Percentiles rank a stretch among this genome's conserved stretches.
Evolutionary conservation across 371 early-diverging fungal species (phyloP).

Genomic region (Lichtheimia corymbifera): DNA sequence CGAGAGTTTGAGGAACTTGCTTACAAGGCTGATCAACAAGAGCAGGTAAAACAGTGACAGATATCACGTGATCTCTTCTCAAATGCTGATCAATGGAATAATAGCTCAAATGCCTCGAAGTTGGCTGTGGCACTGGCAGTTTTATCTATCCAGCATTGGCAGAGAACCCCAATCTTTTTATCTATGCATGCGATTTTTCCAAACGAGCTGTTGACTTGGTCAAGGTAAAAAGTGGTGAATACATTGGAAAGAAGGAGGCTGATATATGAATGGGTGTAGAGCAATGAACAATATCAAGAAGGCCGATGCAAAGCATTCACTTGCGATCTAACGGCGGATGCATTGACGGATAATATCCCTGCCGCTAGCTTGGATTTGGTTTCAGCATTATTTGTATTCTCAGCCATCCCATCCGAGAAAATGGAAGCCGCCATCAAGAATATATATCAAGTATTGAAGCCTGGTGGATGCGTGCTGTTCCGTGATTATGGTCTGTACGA

Average conservation of each 20-base stretch:
- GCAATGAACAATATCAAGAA: slow-evolving; percentile 60
- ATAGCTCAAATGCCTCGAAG: slow-evolving; percentile 60
- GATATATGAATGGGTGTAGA: slow-evolving; percentile 20
- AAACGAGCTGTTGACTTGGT: slow-evolving; percentile 79
- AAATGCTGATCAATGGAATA: slow-evolving; percentile 3
- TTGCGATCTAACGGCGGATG: slow-evolving; percentile 75
- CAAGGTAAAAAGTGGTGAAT: slow-evolving; percentile 31
- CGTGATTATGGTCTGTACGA: slow-evolving; percentile 91
- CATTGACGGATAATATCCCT: slow-evolving; percentile 62
- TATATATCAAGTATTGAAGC: slow-evolving; percentile 65
- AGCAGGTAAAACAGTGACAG: slow-evolving; percentile 14
- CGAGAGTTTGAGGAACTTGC: slow-evolving; percentile 89
- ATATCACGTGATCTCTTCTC: not conserved
- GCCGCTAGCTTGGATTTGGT: slow-evolving; percentile 74
- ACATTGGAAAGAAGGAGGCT: not conserved
- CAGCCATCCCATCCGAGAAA: slow-evolving; percentile 86
- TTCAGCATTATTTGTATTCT: slow-evolving; percentile 82
- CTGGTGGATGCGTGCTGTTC: slow-evolving; percentile 80
- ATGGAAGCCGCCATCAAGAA: slow-evolving; percentile 68
- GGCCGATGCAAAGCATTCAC: slow-evolving; percentile 80
- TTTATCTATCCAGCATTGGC: slow-evolving; percentile 91
- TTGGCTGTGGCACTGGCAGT: slow-evolving; percentile 97
- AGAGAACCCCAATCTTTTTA: slow-evolving; percentile 66
- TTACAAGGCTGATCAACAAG: slow-evolving; percentile 23
- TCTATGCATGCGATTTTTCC: slow-evolving; percentile 88